Base-by-base conservation (phyloP, 1,284 basidiomycete species). In the Ceratobasidium sp. region DNA sequence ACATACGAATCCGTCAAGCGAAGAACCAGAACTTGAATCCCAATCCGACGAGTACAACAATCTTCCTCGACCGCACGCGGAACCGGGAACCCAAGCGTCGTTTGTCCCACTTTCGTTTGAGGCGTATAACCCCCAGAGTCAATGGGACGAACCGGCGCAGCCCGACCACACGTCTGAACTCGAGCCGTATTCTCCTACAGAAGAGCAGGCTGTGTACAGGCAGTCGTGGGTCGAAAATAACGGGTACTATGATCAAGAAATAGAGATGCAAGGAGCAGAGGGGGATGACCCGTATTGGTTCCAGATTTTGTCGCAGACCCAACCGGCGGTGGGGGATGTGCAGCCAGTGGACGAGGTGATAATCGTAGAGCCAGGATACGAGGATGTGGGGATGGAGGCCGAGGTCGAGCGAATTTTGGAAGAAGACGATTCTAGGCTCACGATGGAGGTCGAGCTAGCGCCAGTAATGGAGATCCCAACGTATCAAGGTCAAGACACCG, bases 41-140 rank as follows among this genome's bases (percentile, higher is more conserved):
- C 3, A n/a, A 49, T 49, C 8, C 48, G 48, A 56, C 54, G 37
- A 41, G 58, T n/a, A n/a, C n/a, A 41, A 61, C 31, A 34, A 37
- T 1, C 34, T 14, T 29, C 22, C 43, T 22, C n/a, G 22, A 6
- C 34, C 61, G 61, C 27, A 31, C 41, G 16, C 16, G 11, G 56
- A 27, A 19, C 56, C 39, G 19, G 16, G 16, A 19, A 66, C 63
- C 37, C 65, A 68, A 37, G 27, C 37, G 3, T 39, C 49, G 24
- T 68, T 68, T 43, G 31, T 49, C 22, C 49, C 65, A 2, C 51
- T 54, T 34, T 54, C 51, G n/a, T 68, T 68, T 24, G 49, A 8
- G 29, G n/a, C 31, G 14, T 5, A 29, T 14, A 29, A 16, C 8
- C 27, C 24, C 27, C 27, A 31, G 53, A 29, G 41, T 43, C 41